Conservation (phyloP, 2,329 filamentous ascomycete genomes). For the Neofusicoccum cordaticola region DNA sequence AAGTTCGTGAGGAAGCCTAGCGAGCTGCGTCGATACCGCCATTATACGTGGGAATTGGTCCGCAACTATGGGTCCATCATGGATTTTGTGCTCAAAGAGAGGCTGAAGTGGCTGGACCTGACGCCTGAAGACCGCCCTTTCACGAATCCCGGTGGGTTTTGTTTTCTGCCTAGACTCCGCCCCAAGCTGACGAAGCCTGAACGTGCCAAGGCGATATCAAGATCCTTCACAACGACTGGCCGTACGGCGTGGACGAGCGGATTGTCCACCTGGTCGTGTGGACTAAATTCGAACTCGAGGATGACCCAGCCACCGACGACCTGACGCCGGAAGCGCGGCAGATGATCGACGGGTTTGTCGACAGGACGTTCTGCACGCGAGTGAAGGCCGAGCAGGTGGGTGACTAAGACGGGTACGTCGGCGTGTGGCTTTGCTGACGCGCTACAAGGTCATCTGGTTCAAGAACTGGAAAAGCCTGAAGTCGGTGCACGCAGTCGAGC, state of each 20-base stretch:
- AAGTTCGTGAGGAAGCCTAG: conserved; percentile 74
- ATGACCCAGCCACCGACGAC: conserved; percentile 64
- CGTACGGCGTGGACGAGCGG: conserved; percentile 75
- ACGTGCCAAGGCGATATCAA: conserved; percentile 58
- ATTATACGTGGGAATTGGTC: conserved; percentile 64
- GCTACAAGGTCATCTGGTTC: conserved; percentile 72
- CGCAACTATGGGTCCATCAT: conserved; percentile 72
- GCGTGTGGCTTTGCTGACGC: conserved; percentile 12
- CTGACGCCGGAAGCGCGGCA: conserved; percentile 62
- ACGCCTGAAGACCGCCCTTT: conserved; percentile 43
- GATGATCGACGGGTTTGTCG: conserved; percentile 70
- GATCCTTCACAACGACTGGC: conserved; percentile 89
- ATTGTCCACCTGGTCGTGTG: conserved; percentile 88
- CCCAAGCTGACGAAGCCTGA: conserved; percentile 7
- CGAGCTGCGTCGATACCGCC: conserved; percentile 73
- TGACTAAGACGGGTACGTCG: background rate
- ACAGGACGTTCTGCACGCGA: conserved; percentile 59
- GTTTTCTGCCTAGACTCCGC: conserved; percentile 8
- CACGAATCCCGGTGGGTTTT: conserved; percentile 37
- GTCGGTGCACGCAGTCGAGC: conserved; percentile 81
- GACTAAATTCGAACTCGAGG: conserved; percentile 81
- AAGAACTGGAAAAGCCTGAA: conserved; percentile 88
- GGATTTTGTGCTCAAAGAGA: conserved; percentile 68
- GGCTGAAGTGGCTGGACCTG: conserved; percentile 65
- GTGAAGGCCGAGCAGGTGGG: conserved; percentile 49